Evolutionary conservation across 2,329 filamentous ascomycete genomes (phyloP).

Genomic region (Ophiostoma fasciatum): DNA sequence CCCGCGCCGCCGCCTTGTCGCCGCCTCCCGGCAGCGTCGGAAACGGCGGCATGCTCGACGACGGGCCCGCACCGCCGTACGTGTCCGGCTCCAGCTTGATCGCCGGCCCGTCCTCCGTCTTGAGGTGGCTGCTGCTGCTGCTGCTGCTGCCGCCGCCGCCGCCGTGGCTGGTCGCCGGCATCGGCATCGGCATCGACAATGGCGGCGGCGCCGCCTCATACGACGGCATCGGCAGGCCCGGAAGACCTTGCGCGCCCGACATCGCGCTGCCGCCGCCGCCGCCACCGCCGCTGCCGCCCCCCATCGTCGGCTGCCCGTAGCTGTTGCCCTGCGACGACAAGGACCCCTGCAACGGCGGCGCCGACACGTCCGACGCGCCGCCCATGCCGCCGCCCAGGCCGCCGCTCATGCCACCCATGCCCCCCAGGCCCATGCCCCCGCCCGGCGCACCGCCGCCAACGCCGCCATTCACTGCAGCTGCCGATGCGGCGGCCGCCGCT

Average conservation of each 20-base stretch:
- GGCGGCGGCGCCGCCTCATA: too few relatives aligned
- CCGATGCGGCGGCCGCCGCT: conserved; percentile 8
- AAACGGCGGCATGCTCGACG: conserved; percentile 17
- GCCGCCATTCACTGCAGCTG: too few relatives aligned
- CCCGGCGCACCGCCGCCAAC: too few relatives aligned
- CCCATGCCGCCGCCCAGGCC: conserved; percentile 6
- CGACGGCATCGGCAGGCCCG: too few relatives aligned
- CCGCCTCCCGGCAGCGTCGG: conserved; percentile 15
- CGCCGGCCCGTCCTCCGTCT: conserved; percentile 2
- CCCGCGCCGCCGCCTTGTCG: conserved; percentile 35
- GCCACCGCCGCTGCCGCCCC: too few relatives aligned
- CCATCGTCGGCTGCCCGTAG: conserved; percentile 22
- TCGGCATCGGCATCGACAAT: conserved; percentile 17
- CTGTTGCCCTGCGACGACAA: conserved; percentile 8
- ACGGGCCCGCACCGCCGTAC: background rate
- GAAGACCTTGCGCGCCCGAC: conserved; percentile 15
- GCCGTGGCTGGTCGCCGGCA: conserved; percentile 3
- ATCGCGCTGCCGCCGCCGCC: too few relatives aligned
- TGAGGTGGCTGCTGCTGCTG: too few relatives aligned
- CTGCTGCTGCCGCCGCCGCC: too few relatives aligned
- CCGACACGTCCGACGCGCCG: conserved; percentile 6
- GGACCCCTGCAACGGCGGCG: background rate
- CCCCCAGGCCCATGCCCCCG: too few relatives aligned
- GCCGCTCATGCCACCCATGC: too few relatives aligned
- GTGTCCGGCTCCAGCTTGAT: conserved; percentile 11